Evolutionary conservation across 257 asterid genomes (phyloP).

Genomic region (Lithospermum erythrorhizon): DNA sequence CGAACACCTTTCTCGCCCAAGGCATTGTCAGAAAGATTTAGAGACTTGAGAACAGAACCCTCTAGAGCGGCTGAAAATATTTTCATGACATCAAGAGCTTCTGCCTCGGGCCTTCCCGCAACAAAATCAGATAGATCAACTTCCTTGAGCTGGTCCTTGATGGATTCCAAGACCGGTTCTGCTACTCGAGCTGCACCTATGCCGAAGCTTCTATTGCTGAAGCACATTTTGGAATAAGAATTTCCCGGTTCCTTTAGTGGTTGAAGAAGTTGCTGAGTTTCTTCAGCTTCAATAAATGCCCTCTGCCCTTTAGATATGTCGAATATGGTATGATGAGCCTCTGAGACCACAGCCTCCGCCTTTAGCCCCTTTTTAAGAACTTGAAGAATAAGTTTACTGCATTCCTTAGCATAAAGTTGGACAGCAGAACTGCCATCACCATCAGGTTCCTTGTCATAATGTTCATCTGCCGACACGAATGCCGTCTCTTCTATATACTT

Average conservation of each 20-base stretch:
- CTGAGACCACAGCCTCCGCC: constrained; percentile 10
- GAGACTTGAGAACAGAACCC: constrained; percentile 54
- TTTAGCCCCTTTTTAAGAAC: constrained; percentile 48
- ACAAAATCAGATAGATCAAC: constrained; percentile 90
- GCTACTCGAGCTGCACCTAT: constrained; percentile 67
- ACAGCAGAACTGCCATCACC: constrained; percentile 97
- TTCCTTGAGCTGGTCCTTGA: constrained; percentile 70
- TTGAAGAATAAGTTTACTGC: constrained; percentile 75
- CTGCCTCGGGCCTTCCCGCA: constrained; percentile 90
- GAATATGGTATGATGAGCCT: constrained; percentile 29
- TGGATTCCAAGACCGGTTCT: constrained; percentile 64
- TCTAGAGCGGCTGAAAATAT: constrained; percentile 82
- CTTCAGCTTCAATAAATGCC: constrained; percentile 75
- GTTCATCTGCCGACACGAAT: constrained; percentile 47
- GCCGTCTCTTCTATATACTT: constrained; percentile 67
- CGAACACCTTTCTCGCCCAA: constrained; percentile 89
- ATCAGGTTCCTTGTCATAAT: constrained; percentile 71
- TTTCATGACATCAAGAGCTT: constrained; percentile 92
- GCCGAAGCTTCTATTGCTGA: constrained; percentile 93
- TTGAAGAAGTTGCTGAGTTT: constrained; percentile 59
- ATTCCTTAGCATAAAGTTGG: constrained; percentile 84
- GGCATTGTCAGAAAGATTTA: constrained; percentile 87
- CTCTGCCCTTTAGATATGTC: constrained; percentile 84
- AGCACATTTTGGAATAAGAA: constrained; percentile 64
- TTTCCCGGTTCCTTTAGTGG: constrained; percentile 68